Evolutionary conservation across 352 stramenopile species (phyloP), one percentile per base, ranked within the genome.

Genomic region (Phytophthora kernoviae): DNA sequence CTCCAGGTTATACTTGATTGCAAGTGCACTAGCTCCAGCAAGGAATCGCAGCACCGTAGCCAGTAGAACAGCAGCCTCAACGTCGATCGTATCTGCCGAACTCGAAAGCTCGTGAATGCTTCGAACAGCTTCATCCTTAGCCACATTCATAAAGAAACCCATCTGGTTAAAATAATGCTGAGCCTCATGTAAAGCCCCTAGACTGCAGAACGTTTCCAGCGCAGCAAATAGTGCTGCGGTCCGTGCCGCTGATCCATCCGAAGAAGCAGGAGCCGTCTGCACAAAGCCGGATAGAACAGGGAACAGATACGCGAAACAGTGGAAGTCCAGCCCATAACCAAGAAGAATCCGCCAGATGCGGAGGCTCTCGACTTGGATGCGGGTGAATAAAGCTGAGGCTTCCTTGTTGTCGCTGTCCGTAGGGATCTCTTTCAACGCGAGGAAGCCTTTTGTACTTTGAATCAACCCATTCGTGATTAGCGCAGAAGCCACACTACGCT

Each of bases 291-390:
- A 87, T 8, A 91, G 51, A 27, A 85, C 47, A 0, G 81, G 69
- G 43, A 83, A 91, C 15, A 90, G 30, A 50, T 91, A 91, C 22
- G 70, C 70, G 22, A 91, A 85, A 18, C 81, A 87, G 57, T 88
- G 77, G 27, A 87, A 84, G 42, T 91, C 81, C 9, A 91, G 58
- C 7, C 71, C 71, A 54, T 90, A 91, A n/a, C 65, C 60, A 0
- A 91, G 67, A 0, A 87, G 74, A 47, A 87, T 62, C 17, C 79
- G 75, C 81, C 81, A 91, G 21, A 90, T 73, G 0, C 78, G 77
- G 14, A 90, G 56, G 18, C 75, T 85, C 48, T 88, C 77, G 11
- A 79, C 41, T 64, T 88, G 79, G 24, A 88, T 62, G 42, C 58
- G 47, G 20, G 26, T 41, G 56, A 80, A 71, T 24, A 82, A 17